These are phyloP conservation scores for Eucommia ulmoides DNA, from an alignment of 257 asterid genomes.

Conservation along the genomic window DNA sequence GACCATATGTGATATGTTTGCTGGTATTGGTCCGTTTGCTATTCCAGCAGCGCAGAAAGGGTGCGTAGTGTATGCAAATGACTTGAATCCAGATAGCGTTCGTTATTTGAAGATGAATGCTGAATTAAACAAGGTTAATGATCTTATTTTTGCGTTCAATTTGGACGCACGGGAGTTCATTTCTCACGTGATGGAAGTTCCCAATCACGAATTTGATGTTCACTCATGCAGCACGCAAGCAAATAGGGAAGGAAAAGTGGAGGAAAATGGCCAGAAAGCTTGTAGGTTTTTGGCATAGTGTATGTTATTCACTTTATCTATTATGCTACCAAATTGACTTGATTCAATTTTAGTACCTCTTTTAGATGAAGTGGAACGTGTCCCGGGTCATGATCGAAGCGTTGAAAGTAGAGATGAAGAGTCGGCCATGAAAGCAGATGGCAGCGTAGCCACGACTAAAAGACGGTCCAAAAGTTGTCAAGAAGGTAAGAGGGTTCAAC, in stretches of 20 bases:
- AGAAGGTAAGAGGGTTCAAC: constrained; percentile 32
- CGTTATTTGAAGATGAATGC: constrained; percentile 75
- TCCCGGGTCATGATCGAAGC: constrained; percentile 15
- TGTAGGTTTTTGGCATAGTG: no score
- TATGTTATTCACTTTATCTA: no score
- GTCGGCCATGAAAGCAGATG: constrained; percentile 19
- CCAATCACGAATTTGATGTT: constrained; percentile 30
- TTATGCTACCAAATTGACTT: background rate
- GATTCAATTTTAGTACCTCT: constrained; percentile 12
- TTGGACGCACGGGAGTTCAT: constrained; percentile 72
- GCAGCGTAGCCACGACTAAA: constrained; percentile 28
- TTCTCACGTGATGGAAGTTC: constrained; percentile 41
- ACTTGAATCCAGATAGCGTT: constrained; percentile 81
- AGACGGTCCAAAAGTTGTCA: constrained; percentile 36
- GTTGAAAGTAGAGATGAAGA: constrained; percentile 16
- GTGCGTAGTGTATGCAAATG: constrained; percentile 82
- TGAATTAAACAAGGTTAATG: constrained; percentile 60
- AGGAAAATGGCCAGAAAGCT: constrained; percentile 30
- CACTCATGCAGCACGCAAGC: constrained; percentile 13
- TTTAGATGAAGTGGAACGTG: constrained; percentile 36
- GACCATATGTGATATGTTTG: constrained; percentile 80
- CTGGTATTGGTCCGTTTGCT: constrained; percentile 92
- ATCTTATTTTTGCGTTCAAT: constrained; percentile 61
- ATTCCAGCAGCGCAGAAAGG: constrained; percentile 97
- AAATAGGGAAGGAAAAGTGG: constrained; percentile 17